Percentiles rank a stretch among this genome's conserved stretches.
These are phyloP conservation scores for Talaromyces ruber DNA, from an alignment of 495 filamentous ascomycete genomes.

Conservation along the genomic window DNA sequence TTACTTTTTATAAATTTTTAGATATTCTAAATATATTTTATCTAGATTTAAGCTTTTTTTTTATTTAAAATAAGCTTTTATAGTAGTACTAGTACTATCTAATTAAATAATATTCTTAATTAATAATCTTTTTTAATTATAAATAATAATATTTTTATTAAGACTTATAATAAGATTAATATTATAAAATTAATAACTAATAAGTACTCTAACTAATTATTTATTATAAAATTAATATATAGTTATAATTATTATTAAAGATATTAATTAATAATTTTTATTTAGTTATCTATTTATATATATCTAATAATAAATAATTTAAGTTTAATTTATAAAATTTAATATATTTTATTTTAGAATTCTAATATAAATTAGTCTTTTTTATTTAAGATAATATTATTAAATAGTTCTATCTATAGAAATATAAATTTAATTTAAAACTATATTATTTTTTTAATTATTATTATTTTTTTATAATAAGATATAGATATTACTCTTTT, in stretches of 20 bases:
- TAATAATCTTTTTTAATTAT: neutral
- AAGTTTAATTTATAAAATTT: slow-evolving; percentile 1
- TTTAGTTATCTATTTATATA: slow-evolving; percentile 14
- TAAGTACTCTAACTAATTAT: neutral
- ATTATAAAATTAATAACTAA: neutral
- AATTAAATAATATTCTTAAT: neutral
- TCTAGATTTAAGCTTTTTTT: neutral
- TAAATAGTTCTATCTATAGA: neutral
- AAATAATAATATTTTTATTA: neutral
- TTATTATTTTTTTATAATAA: slow-evolving; percentile 8
- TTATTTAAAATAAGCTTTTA: neutral
- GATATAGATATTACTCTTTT: slow-evolving; percentile 7
- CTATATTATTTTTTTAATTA: neutral
- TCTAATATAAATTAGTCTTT: slow-evolving; percentile 7
- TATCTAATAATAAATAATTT: slow-evolving; percentile 9
- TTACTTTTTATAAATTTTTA: neutral
- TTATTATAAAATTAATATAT: slow-evolving; percentile 11
- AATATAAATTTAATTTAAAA: neutral
- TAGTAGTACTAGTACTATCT: neutral
- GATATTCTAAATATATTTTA: neutral
- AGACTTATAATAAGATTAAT: neutral
- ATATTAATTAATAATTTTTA: slow-evolving; percentile 7
- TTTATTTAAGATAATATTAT: slow-evolving; percentile 11
- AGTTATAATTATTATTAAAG: neutral
- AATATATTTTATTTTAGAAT: slow-evolving; percentile 10